A percentile compares a stretch with the other conserved stretches of the same genome.
phyloP scores from a whole-genome alignment of 2,329 filamentous ascomycete genomes.

The Colletotrichum siamense region DNA sequence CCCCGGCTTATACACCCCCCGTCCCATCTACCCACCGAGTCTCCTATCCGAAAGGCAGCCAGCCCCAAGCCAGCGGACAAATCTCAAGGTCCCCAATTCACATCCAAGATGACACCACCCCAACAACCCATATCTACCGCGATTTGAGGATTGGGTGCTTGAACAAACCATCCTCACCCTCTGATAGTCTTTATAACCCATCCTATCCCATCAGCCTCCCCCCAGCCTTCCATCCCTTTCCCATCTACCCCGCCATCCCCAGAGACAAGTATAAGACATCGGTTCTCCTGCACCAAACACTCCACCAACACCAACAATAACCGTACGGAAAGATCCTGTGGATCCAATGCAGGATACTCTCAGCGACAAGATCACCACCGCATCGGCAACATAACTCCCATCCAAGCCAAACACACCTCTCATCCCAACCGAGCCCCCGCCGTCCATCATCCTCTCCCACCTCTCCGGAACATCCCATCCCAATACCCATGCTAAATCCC shows the following conservation, averaged over 20 bases:
- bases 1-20: neutral
- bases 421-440: too few species aligned
- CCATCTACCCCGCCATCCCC: neutral
- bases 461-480: too few species aligned
- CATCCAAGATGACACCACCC: neutral
- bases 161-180: neutral
- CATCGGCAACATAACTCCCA: neutral
- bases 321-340: accelerated
- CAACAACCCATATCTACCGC: too few species aligned
- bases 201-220: neutral
- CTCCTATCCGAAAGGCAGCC: accelerated
- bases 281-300: neutral
- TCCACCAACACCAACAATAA: neutral
- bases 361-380: neutral
- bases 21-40: too few species aligned
- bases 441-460: too few species aligned
- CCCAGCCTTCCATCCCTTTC: neutral
- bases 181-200: neutral
- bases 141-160: too few species aligned
- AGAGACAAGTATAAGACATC: neutral
- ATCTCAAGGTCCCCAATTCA: neutral
- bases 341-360: neutral
- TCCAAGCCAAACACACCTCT: too few species aligned
- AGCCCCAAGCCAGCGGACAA: accelerated
- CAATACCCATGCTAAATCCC: too few species aligned